A percentile compares a stretch with the other conserved stretches of the same genome.
These are phyloP conservation scores for Emergomyces orientalis DNA, from an alignment of 2,329 filamentous ascomycete species.

Conservation along the genomic window DNA sequence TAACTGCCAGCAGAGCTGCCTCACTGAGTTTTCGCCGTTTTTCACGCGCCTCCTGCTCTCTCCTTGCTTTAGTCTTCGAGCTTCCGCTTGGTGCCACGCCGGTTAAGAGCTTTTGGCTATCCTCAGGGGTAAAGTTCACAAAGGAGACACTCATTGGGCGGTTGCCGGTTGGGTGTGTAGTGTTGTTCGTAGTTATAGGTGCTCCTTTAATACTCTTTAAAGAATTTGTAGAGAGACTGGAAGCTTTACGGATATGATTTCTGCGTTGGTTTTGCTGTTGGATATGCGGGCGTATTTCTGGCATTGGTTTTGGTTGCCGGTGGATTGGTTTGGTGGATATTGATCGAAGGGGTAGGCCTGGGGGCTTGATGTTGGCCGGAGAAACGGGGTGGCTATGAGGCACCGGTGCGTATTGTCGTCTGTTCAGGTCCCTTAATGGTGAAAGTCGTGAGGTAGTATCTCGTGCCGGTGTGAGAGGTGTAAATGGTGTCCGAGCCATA, in stretches of 20 bases:
- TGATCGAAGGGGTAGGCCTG: slow-evolving; percentile 5
- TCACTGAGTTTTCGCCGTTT: slow-evolving; percentile 47
- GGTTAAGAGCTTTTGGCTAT: slow-evolving; percentile 68
- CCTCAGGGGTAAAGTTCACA: slow-evolving; percentile 80
- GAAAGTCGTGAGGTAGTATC: slow-evolving; percentile 5
- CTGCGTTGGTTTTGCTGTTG: slow-evolving; percentile 23
- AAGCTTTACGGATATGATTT: slow-evolving; percentile 33
- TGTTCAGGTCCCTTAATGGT: slow-evolving; percentile 1
- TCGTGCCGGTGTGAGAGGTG: slow-evolving; percentile 5
- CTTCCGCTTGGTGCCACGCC: slow-evolving; percentile 87
- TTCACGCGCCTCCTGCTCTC: slow-evolving; percentile 80
- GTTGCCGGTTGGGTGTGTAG: slow-evolving; percentile 7
- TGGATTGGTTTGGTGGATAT: slow-evolving; percentile 13
- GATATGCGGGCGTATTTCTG: slow-evolving; percentile 11
- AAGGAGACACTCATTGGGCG: slow-evolving; percentile 45
- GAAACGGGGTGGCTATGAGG: slow-evolving; percentile 11
- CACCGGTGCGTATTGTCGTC: slow-evolving; percentile 7
- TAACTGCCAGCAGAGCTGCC: slow-evolving; percentile 36
- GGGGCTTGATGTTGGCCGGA: slow-evolving; percentile 1
- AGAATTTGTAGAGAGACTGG: slow-evolving; percentile 19
- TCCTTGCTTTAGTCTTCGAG: slow-evolving; percentile 85
- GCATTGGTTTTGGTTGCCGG: slow-evolving; percentile 20
- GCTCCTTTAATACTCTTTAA: slow-evolving; percentile 17
- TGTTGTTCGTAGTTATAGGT: slow-evolving; percentile 5
- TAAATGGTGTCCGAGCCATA: slow-evolving; percentile 7